Percentiles rank a stretch among this genome's conserved stretches.
These are phyloP conservation scores for Biscutella auriculata DNA, from an alignment of 441 rosid genomes.

Conservation along the genomic window DNA sequence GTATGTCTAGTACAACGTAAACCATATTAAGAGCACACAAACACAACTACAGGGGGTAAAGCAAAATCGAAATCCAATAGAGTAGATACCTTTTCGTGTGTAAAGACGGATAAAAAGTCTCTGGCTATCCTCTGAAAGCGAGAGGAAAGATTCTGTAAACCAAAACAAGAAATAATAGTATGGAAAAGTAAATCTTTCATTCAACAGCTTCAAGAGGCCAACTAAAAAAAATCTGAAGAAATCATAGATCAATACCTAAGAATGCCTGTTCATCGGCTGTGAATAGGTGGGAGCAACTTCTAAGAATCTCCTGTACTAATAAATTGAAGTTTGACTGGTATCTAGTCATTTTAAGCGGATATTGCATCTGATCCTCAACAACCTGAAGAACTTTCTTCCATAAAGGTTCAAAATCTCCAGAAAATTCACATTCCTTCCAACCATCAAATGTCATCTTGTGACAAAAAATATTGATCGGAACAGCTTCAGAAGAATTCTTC, in stretches of 20 bases:
- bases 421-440: constrained; percentile 21
- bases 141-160: constrained; percentile 53
- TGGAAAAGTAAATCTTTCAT: not conserved
- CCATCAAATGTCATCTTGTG: constrained; percentile 21
- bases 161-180: constrained; percentile 8
- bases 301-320: constrained; percentile 54
- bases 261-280: constrained; percentile 45
- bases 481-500: constrained; percentile 37
- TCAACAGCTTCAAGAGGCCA: not conserved
- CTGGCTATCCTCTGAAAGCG: constrained; percentile 62
- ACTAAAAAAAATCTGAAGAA: constrained; percentile 4
- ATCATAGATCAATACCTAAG: constrained; percentile 33
- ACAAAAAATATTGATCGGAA: constrained; percentile 50
- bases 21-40: not conserved
- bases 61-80: not conserved
- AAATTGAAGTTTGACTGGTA: constrained; percentile 65
- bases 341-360: constrained; percentile 34
- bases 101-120: constrained; percentile 83
- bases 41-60: not conserved
- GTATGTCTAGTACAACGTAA: not conserved
- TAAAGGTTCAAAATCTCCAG: constrained; percentile 27
- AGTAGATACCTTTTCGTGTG: constrained; percentile 60
- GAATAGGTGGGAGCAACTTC: constrained; percentile 47
- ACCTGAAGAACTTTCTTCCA: constrained; percentile 55
- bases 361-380: constrained; percentile 35